Evolutionary conservation across 768 basidiomycete species (phyloP).

Genomic region (Hebeloma cylindrosporum): DNA sequence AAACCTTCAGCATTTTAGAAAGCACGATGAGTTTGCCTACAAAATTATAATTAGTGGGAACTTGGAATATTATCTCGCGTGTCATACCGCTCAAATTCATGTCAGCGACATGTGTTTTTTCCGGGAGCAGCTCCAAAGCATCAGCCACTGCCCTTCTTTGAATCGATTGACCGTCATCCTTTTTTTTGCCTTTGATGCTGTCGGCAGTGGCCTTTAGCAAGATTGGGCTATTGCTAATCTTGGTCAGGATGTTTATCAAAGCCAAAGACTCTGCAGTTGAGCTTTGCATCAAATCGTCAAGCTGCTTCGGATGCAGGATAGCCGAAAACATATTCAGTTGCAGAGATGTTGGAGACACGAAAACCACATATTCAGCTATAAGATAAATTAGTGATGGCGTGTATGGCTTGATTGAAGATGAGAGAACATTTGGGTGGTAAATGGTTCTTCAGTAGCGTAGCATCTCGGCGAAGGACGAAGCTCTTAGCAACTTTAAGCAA

Average conservation of each 20-base stretch:
- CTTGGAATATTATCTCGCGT: neutral
- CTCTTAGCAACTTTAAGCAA: constrained; percentile 73
- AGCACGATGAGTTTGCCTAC: constrained; percentile 76
- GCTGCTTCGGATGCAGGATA: constrained; percentile 69
- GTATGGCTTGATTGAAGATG: neutral
- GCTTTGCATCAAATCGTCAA: constrained; percentile 67
- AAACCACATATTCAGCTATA: constrained; percentile 97
- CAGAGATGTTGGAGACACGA: constrained; percentile 82
- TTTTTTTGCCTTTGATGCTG: constrained; percentile 48
- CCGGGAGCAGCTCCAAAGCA: constrained; percentile 62
- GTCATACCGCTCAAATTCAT: constrained; percentile 76
- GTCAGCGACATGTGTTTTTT: constrained; percentile 61
- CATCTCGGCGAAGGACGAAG: constrained; percentile 90
- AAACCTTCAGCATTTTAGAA: constrained; percentile 56
- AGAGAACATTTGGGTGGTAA: constrained; percentile 87
- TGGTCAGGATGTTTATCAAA: constrained; percentile 77
- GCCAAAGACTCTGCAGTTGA: constrained; percentile 78
- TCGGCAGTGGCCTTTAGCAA: constrained; percentile 79
- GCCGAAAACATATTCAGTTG: constrained; percentile 78
- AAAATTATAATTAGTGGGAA: neutral
- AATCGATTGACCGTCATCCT: constrained; percentile 27
- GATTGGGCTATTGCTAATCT: constrained; percentile 92
- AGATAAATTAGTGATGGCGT: neutral
- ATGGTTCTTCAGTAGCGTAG: constrained; percentile 75
- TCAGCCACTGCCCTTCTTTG: constrained; percentile 55